These are phyloP conservation scores for Mycosarcoma mackinlayi DNA, from an alignment of 1,284 basidiomycete genomes.

Conservation along the genomic window DNA sequence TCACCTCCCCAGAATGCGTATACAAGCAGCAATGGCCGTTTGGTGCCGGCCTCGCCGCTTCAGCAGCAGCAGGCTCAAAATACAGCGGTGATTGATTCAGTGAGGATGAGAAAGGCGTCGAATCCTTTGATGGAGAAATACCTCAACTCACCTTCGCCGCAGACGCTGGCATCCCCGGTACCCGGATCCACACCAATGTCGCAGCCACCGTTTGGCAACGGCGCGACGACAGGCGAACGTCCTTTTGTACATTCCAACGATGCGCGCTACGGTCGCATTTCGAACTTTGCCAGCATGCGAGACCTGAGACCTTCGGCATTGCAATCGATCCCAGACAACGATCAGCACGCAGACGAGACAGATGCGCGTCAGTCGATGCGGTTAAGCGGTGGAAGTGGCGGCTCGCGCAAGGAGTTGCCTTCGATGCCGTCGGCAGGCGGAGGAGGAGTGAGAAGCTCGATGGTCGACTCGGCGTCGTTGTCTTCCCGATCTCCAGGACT, in stretches of 20 bases:
- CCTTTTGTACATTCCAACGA: slow-evolving; percentile 4
- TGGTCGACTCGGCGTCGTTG: slow-evolving; percentile 13
- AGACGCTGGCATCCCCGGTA: slow-evolving; percentile 31
- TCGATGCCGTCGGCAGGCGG: slow-evolving; percentile 23
- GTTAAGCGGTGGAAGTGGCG: slow-evolving; percentile 17
- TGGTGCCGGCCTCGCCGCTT: slow-evolving; percentile 13
- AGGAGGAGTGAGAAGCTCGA: slow-evolving; percentile 22
- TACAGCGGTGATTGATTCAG: slow-evolving; percentile 5
- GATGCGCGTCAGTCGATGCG: slow-evolving; percentile 20
- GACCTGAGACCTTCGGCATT: slow-evolving; percentile 19
- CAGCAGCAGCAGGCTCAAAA: slow-evolving; percentile 20
- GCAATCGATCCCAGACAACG: slow-evolving; percentile 33
- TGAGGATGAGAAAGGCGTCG: slow-evolving; percentile 31
- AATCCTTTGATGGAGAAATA: slow-evolving; percentile 46
- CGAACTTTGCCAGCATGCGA: slow-evolving; percentile 33
- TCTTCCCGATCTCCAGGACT: slow-evolving; percentile 12
- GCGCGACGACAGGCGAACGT: slow-evolving; percentile 3
- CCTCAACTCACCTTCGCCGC: slow-evolving; percentile 40
- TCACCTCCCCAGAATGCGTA: slow-evolving; percentile 24
- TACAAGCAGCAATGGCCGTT: slow-evolving; percentile 20
- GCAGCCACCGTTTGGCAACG: slow-evolving; percentile 5
- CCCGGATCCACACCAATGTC: slow-evolving; percentile 1
- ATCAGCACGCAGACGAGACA: slow-evolving; percentile 4
- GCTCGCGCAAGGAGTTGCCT: slow-evolving; percentile 40
- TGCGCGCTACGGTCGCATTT: slow-evolving; percentile 14